These are phyloP conservation scores for Knoxdaviesia capensis DNA, from an alignment of 2,329 filamentous ascomycete species.

Conservation along the genomic window DNA sequence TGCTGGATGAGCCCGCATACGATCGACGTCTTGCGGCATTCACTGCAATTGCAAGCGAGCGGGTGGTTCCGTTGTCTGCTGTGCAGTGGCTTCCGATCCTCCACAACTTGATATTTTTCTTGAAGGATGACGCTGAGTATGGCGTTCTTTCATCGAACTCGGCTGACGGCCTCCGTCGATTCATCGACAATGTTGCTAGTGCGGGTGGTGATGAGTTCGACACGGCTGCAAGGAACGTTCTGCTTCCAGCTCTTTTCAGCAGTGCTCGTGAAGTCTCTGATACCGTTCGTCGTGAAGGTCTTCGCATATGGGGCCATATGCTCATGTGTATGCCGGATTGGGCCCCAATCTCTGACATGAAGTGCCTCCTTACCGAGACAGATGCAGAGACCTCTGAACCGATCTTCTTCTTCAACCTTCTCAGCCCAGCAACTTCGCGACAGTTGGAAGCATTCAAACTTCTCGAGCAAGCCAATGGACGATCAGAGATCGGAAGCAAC, in stretches of 20 bases:
- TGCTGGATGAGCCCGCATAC: slow-evolving; percentile 75
- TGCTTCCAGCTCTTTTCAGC: slow-evolving; percentile 58
- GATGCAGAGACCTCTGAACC: slow-evolving; percentile 44
- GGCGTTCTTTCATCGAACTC: slow-evolving; percentile 65
- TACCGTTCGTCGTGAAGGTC: slow-evolving; percentile 63
- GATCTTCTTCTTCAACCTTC: slow-evolving; percentile 80
- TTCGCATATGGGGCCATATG: slow-evolving; percentile 61
- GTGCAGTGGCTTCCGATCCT: slow-evolving; percentile 75
- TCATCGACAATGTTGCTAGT: slow-evolving; percentile 41
- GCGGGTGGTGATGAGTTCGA: slow-evolving; percentile 10
- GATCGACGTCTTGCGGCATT: slow-evolving; percentile 65
- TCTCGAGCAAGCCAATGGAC: slow-evolving; percentile 46
- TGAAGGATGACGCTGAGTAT: slow-evolving; percentile 73
- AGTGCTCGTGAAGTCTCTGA: slow-evolving; percentile 66
- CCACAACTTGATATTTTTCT: slow-evolving; percentile 76
- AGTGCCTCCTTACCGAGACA: slow-evolving; percentile 37
- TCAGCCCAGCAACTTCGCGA: slow-evolving; percentile 75
- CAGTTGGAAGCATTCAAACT: slow-evolving; percentile 68
- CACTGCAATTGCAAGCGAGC: slow-evolving; percentile 42
- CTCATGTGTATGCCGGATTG: slow-evolving; percentile 51
- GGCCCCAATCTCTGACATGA: slow-evolving; percentile 53
- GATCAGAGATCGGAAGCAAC: slow-evolving; percentile 45
- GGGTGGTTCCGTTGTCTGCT: slow-evolving; percentile 37
- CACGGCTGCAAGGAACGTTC: slow-evolving; percentile 24
- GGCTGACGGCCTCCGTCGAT: slow-evolving; percentile 58